Evolutionary conservation across 805 yeast species (phyloP).

Genomic region (Candida sakaeoensis): DNA sequence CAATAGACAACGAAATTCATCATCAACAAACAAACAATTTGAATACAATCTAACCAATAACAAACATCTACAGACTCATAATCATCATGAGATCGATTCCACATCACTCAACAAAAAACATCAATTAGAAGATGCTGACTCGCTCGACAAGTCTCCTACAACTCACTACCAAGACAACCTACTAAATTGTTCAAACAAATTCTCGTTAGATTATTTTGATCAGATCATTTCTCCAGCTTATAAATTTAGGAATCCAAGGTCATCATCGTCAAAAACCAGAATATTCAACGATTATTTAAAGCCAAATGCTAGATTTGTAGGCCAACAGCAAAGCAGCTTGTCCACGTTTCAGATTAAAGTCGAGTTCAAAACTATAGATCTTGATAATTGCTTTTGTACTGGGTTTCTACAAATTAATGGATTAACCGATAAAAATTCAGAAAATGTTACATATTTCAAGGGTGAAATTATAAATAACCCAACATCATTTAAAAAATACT

Average conservation of each 20-base stretch:
- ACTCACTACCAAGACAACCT: too few relatives aligned
- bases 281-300: slow-evolving; percentile 45
- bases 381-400: slow-evolving; percentile 44
- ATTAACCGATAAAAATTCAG: slow-evolving; percentile 57
- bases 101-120: background rate
- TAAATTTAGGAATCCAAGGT: background rate
- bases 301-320: slow-evolving; percentile 60
- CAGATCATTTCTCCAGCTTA: background rate
- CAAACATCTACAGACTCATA: background rate
- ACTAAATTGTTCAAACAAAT: background rate
- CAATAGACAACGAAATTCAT: background rate
- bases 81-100: background rate
- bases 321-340: slow-evolving; percentile 68
- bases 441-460: slow-evolving; percentile 66
- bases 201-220: slow-evolving; percentile 9
- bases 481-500: slow-evolving; percentile 28
- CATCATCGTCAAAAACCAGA: slow-evolving; percentile 13
- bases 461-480: slow-evolving; percentile 65
- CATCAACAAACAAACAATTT: background rate
- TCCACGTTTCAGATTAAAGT: slow-evolving; percentile 65
- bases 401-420: slow-evolving; percentile 68
- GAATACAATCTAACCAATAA: background rate
- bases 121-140: background rate
- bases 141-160: background rate
- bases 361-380: slow-evolving; percentile 66